Evolutionary conservation across 2,329 filamentous ascomycete genomes (phyloP), one percentile per base, ranked within the genome.

Genomic region (Lachnellula cervina): DNA sequence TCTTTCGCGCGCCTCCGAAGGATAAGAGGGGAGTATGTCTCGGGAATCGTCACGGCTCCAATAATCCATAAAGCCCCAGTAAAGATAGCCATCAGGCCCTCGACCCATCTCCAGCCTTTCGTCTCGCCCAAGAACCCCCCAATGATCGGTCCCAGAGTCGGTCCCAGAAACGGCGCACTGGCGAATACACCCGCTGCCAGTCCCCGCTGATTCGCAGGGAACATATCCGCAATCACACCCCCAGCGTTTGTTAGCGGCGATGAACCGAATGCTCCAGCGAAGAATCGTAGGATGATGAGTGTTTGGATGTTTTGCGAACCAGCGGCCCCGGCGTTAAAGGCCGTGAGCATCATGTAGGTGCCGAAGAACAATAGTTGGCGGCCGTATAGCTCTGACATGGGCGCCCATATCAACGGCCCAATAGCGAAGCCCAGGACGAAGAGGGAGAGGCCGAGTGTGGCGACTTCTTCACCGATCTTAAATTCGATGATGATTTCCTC

Each of bases 91-190:
- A 90, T 80, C 47, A 93, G 71, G 1, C 83, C 70, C 0, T 76
- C 82, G 0, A 91, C 82, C 90, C 90, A 96, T 57, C 88, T 82
- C 89, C 89, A 95, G 2, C 73, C 79, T 5, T 82, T 76, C 50
- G 80, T 73, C 66, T 83, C 77, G 13, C 83, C 82, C 2, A 88
- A 72, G 68, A 89, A 89, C 2, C 85, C 85, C 59, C 84, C 83
- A 5, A 80, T 79, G 50, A 89, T 83, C 1, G 87, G 87, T 0
- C 86, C 84, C 74, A 80, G 50, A 71, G 74, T 80, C 0, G 86
- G 83, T 1, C 86, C 86, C 55, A 89, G 73, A 67, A 87, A 87
- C 1, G 86, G 85, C 1, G 83, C 82, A 5, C 81, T 76, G 14
- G 84, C 82, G 62, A 88, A 89, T 34, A 87, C 67, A 34, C 79